phyloP scores from a whole-genome alignment of 768 basidiomycete species.

The Pulveroboletus sp. region DNA sequence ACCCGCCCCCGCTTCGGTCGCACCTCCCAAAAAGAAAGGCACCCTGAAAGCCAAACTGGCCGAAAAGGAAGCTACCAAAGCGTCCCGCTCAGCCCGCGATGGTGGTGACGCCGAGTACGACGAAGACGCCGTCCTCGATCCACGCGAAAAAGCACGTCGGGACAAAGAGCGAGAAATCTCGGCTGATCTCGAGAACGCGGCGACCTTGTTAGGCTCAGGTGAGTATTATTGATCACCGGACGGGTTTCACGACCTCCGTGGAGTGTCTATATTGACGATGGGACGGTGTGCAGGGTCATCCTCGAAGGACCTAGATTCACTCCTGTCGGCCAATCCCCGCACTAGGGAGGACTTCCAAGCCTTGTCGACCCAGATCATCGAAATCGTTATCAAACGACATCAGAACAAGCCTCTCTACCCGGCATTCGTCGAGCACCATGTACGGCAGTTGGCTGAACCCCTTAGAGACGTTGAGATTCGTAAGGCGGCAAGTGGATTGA shows the following conservation, averaged over 20 bases:
- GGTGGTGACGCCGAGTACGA: slow-evolving; percentile 49
- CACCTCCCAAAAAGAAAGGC: slow-evolving; percentile 87
- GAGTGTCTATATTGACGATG: neutral
- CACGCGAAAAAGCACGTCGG: slow-evolving; percentile 65
- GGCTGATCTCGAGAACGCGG: slow-evolving; percentile 81
- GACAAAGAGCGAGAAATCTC: slow-evolving; percentile 82
- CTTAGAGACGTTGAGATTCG: slow-evolving; percentile 89
- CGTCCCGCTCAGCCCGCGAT: slow-evolving; percentile 39
- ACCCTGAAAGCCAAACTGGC: slow-evolving; percentile 88
- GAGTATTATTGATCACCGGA: slow-evolving; percentile 10
- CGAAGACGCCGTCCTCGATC: slow-evolving; percentile 75
- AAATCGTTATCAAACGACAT: slow-evolving; percentile 73
- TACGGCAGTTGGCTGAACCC: slow-evolving; percentile 66
- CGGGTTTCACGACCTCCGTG: neutral
- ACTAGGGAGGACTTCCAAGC: slow-evolving; percentile 84
- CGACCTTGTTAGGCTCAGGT: slow-evolving; percentile 79
- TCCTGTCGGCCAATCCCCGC: slow-evolving; percentile 75
- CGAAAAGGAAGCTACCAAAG: slow-evolving; percentile 81
- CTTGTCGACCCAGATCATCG: slow-evolving; percentile 70
- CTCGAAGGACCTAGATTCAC: slow-evolving; percentile 59
- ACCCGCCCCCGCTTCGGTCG: slow-evolving; percentile 42
- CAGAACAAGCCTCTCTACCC: slow-evolving; percentile 78
- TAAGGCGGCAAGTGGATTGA: slow-evolving; percentile 80
- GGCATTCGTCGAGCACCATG: slow-evolving; percentile 79
- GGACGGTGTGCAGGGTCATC: slow-evolving; percentile 49